phyloP scores from a whole-genome alignment of 371 early-diverging fungal genomes.

The Choanephora cucurbitarum region DNA sequence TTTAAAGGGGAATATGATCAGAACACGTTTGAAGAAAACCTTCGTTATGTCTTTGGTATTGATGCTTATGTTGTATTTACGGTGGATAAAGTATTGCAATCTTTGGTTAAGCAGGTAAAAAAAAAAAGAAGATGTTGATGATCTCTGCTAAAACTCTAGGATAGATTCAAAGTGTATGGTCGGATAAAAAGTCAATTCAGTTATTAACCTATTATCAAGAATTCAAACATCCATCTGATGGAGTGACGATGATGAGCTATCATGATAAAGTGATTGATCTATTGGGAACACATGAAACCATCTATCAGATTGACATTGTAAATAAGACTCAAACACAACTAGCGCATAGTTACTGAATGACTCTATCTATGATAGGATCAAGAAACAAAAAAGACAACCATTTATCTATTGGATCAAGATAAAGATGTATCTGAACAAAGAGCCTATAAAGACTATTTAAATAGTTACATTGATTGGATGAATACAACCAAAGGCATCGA shows the following conservation, averaged over 20 bases:
- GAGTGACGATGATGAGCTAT: conserved; percentile 12
- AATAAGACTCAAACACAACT: too few relatives aligned
- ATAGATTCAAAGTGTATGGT: conserved; percentile 34
- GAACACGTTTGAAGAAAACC: conserved; percentile 83
- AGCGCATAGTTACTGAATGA: too few relatives aligned
- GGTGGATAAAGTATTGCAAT: conserved; percentile 75
- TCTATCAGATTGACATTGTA: not conserved
- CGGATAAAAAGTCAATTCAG: conserved; percentile 27
- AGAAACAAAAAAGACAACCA: conserved; percentile 65
- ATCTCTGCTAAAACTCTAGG: too few relatives aligned
- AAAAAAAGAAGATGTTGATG: too few relatives aligned
- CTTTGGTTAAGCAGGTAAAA: conserved; percentile 73
- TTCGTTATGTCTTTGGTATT: conserved; percentile 80
- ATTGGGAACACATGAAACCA: conserved; percentile 15
- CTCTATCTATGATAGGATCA: too few relatives aligned
- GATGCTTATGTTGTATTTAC: conserved; percentile 83
- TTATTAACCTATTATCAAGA: not conserved
- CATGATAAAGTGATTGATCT: not conserved
- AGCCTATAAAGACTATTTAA: conserved; percentile 86
- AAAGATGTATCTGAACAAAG: conserved; percentile 44
- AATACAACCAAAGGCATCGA: conserved; percentile 67
- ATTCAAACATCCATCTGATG: not conserved
- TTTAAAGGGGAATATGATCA: conserved; percentile 80
- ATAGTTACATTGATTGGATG: conserved; percentile 75
- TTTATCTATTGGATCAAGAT: conserved; percentile 79